Conservation (phyloP, 768 basidiomycete genomes). For the Chiua virens region DNA sequence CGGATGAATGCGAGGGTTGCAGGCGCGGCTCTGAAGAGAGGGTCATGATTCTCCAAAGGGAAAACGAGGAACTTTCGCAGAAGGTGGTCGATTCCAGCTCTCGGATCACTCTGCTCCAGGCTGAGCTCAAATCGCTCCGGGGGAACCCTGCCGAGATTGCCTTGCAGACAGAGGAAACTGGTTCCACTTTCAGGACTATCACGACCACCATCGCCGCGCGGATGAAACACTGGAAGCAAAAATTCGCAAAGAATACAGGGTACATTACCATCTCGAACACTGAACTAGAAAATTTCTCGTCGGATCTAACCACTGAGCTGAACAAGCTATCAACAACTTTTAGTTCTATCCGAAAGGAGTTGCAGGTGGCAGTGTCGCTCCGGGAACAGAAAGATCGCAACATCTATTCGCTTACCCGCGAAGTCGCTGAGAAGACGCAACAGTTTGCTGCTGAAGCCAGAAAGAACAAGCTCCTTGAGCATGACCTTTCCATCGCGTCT, state of each 20-base stretch:
- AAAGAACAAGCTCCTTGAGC: too few species aligned
- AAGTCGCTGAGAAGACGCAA: neutral
- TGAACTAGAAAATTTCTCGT: conserved; percentile 7
- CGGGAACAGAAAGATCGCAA: neutral
- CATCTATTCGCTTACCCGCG: neutral
- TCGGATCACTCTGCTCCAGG: neutral
- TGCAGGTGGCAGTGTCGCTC: neutral
- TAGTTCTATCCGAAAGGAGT: neutral
- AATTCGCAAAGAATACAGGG: neutral
- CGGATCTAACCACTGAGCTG: neutral
- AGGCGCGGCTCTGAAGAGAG: neutral
- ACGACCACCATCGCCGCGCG: neutral
- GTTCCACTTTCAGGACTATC: neutral
- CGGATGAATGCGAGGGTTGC: neutral
- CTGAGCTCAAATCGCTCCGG: neutral
- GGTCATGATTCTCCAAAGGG: neutral
- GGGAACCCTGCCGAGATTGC: too few species aligned
- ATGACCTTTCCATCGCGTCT: too few species aligned
- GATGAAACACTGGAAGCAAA: neutral
- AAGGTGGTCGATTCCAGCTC: neutral
- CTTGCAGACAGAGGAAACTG: neutral
- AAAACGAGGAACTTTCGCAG: neutral
- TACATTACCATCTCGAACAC: neutral
- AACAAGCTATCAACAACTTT: neutral
- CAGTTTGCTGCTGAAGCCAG: neutral